Evolutionary conservation across 1,139 yeast genomes (phyloP).

Genomic region (Candida dubliniensis): DNA sequence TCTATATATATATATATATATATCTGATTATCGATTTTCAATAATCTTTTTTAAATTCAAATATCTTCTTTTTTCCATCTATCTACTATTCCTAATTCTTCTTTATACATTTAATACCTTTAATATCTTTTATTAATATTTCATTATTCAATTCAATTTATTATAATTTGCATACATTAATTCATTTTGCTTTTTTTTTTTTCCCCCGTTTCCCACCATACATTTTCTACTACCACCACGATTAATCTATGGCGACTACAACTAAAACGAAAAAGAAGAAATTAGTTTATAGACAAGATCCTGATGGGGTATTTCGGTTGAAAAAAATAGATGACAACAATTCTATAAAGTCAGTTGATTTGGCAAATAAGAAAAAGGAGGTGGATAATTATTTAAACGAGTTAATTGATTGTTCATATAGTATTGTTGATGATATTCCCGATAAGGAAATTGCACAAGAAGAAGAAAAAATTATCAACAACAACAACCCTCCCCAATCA

Average conservation of each 20-base stretch:
- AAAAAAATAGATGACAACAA: conserved; percentile 27
- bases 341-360: conserved; percentile 9
- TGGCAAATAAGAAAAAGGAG: conserved; percentile 17
- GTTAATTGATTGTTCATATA: conserved; percentile 28
- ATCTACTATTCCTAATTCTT: too few species aligned
- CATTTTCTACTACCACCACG: too few species aligned
- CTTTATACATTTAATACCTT: too few species aligned
- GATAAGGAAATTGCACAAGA: conserved; percentile 2
- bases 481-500: neutral
- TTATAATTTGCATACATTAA: too few species aligned
- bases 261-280: conserved; percentile 22
- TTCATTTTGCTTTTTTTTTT: neutral
- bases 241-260: conserved; percentile 12
- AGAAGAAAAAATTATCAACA: conserved; percentile 2
- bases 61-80: too few species aligned
- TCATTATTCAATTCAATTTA: too few species aligned
- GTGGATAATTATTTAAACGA: conserved; percentile 34
- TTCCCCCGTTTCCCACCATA: too few species aligned
- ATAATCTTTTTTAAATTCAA: too few species aligned
- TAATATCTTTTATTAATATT: too few species aligned
- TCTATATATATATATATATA: too few species aligned
- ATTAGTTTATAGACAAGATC: conserved; percentile 40
- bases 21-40: too few species aligned
- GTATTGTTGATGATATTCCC: conserved; percentile 16
- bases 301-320: conserved; percentile 45